Evolutionary conservation across 352 stramenopile species (phyloP).

Genomic region (Pilasporangium apinafurcum): DNA sequence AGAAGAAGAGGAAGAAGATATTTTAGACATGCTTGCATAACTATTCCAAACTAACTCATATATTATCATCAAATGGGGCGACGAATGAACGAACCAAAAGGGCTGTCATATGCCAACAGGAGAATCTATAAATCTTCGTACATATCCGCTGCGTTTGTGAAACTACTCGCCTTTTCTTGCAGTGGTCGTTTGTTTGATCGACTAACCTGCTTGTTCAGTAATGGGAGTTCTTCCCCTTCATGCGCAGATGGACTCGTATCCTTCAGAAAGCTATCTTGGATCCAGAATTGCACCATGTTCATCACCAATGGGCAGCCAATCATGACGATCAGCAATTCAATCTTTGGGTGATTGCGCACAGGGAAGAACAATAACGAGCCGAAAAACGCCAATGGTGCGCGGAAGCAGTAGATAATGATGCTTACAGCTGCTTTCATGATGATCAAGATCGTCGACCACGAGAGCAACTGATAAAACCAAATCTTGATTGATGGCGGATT

Average conservation of each 20-base stretch:
- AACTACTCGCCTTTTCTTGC: slow-evolving; percentile 18
- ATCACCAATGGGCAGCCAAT: slow-evolving; percentile 78
- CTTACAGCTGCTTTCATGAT: slow-evolving; percentile 71
- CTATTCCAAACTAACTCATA: neutral
- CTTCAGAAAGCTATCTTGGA: slow-evolving; percentile 79
- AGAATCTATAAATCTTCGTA: slow-evolving; percentile 49
- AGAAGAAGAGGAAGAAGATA: slow-evolving; percentile 52
- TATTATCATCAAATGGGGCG: neutral
- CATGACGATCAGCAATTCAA: slow-evolving; percentile 82
- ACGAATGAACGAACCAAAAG: no score
- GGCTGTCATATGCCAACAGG: no score
- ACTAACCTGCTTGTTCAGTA: slow-evolving; percentile 10
- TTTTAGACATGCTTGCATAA: slow-evolving; percentile 41
- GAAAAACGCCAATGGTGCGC: slow-evolving; percentile 45
- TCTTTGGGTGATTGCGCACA: slow-evolving; percentile 60
- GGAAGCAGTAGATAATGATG: slow-evolving; percentile 53
- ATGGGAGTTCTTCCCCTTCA: slow-evolving; percentile 21
- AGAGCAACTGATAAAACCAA: slow-evolving; percentile 54
- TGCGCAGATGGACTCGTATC: slow-evolving; percentile 17
- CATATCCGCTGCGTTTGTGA: slow-evolving; percentile 47
- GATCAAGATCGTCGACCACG: slow-evolving; percentile 59
- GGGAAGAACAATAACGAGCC: slow-evolving; percentile 63
- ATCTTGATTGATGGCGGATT: slow-evolving; percentile 56
- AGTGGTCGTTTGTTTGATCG: neutral
- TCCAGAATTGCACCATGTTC: slow-evolving; percentile 86